Base-by-base conservation (phyloP, 2,329 filamentous ascomycete genomes). In the Amesomyces nigricolor region DNA sequence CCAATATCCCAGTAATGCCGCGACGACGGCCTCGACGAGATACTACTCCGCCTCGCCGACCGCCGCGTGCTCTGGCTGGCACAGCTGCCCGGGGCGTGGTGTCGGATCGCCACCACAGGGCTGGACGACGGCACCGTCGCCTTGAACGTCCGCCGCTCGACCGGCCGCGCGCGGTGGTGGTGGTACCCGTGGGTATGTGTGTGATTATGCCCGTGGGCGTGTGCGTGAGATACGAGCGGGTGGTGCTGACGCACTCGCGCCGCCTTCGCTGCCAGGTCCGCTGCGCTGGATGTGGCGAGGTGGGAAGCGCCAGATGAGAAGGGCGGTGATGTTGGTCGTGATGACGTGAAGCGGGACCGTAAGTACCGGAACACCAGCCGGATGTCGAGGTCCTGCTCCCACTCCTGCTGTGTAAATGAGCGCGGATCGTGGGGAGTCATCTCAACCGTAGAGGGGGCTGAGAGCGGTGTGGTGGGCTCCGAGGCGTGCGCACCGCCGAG, bases 1-100 rank as follows among this genome's bases (percentile, higher is more conserved):
- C 89, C 89, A 61, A 96, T 82, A 69, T 96, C 91, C 91, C 91
- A 96, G 70, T 95, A 96, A 68, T 95, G 89, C 51, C 90, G 76
- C 45, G 85, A 89, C 44, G 88, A 91, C 35, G 94, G 89, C 55
- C 90, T 75, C 51, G 86, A 89, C 40, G 88, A 91, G 30, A 83
- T 80, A 61, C 82, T 86, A 64, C 83, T 88, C 51, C 80, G 76
- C 64, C 79, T 78, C 39, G 82, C 85, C 35, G 83, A 89, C 63
- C 86, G 83, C 68, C 87, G 86, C 7, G 89, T 89, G 70, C 89
- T 95, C 72, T 95, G 89, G 67, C 89, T 95, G 4, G 89, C 90
- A 69, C 90, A 95, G 69, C 88, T 95, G 5, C 63, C 56, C 83
- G 73, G 70, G 73, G 70, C 35, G 60, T 78, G 32, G 11, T 35